Evolutionary conservation across 78 protist genomes (phyloP).

Genomic region (Planoprotostelium fungivorum): DNA sequence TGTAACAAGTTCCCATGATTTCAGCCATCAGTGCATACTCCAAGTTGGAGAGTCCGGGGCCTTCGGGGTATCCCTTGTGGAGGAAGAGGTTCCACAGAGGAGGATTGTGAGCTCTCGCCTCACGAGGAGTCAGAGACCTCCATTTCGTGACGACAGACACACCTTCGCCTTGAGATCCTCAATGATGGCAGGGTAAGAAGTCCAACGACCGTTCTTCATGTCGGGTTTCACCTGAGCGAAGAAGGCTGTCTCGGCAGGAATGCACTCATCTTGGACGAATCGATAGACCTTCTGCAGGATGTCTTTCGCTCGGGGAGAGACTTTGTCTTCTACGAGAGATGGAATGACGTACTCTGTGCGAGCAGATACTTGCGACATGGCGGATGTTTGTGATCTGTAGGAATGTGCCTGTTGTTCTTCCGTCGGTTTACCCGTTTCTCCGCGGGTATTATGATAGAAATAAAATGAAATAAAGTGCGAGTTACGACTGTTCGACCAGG

Average conservation of each 20-base stretch:
- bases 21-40: slow-evolving; percentile 77
- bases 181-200: slow-evolving; percentile 4
- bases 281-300: not conserved
- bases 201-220: not conserved
- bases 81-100: not conserved
- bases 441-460: too few relatives aligned
- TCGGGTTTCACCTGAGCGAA: not conserved
- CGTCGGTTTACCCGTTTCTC: too few relatives aligned
- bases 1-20: slow-evolving; percentile 29
- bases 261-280: not conserved
- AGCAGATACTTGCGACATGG: too few relatives aligned
- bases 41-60: slow-evolving; percentile 34
- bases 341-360: not conserved
- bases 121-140: slow-evolving; percentile 58
- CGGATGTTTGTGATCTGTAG: too few relatives aligned
- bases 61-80: not conserved
- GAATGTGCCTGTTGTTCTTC: too few relatives aligned
- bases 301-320: not conserved
- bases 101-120: not conserved
- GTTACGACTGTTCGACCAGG: too few relatives aligned
- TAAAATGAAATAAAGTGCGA: too few relatives aligned
- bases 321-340: not conserved
- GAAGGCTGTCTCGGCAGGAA: not conserved
- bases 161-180: slow-evolving; percentile 42
- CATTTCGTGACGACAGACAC: slow-evolving; percentile 11